Evolutionary conservation across 2,329 filamentous ascomycete genomes (phyloP), one percentile per base, ranked within the genome.

Genomic region (Orbilia blumenaviensis): DNA sequence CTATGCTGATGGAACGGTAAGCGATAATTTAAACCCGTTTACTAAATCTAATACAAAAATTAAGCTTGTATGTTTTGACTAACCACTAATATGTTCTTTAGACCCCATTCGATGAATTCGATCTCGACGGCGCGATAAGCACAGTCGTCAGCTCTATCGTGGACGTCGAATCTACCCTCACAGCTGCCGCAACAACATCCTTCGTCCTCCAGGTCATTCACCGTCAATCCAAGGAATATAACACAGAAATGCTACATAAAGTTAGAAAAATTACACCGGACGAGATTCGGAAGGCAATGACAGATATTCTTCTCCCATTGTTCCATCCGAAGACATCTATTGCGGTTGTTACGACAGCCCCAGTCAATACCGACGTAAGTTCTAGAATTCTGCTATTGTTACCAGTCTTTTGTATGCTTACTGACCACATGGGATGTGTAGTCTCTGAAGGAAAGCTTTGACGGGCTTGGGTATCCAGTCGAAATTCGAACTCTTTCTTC

Each of bases 111-210:
- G 93, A 98, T 81, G 88, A 89, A 66, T 86, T 94, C 72, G 90
- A 94, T 79, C 88, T 98, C 8, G 93, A 98, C 83, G 94, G 93
- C 4, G 93, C 94, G 3, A 92, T 99, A 74, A 95, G 91, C 81
- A 91, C 90, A 79, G 93, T 99, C 71, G 93, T 99, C 34, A 90
- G 94, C 77, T 87, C 86, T 60, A 91, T 96, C 81, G 95, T 94
- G 1, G 92, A 97, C 79, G 92, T 96, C 81, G 93, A 97, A 83
- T 87, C 91, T 1, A 97, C 92, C 0, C 92, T 96, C 87, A 88
- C 90, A 5, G 88, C 87, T 46, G 94, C 95, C 0, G 95, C 94
- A 0, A 88, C 90, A 81, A 89, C 91, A 79, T 94, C 92, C 81
- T 99, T 96, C 82, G 86, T 94, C 9, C 89, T 91, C 74, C 89